phyloP scores from a whole-genome alignment of 176 grass and related monocot species.

The Aegilops sharonensis region DNA sequence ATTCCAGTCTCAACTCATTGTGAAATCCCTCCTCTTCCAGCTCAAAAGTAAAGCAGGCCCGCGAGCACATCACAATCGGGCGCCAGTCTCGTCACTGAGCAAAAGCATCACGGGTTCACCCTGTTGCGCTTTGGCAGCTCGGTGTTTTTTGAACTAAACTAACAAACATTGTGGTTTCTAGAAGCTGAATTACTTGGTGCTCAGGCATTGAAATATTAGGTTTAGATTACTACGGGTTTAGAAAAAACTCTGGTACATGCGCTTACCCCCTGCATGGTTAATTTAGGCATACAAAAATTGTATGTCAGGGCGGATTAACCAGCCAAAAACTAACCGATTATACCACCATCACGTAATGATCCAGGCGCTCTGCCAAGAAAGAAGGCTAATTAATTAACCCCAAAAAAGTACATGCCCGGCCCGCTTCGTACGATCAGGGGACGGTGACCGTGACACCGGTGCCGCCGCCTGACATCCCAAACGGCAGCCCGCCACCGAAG shows the following conservation, averaged over 20 bases:
- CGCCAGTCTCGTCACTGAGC: background rate
- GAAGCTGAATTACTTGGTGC: no score
- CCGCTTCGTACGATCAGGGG: constrained; percentile 30
- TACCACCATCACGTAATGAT: background rate
- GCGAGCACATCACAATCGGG: background rate
- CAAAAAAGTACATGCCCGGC: background rate
- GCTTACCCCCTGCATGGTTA: background rate
- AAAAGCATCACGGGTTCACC: background rate
- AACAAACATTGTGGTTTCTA: no score
- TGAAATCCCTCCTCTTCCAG: constrained; percentile 22
- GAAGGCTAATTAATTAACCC: background rate
- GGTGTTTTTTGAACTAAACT: no score
- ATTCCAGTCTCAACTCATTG: background rate
- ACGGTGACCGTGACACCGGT: constrained; percentile 43
- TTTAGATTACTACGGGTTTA: no score
- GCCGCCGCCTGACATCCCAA: constrained; percentile 25
- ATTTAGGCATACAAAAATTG: background rate
- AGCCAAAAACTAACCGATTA: background rate
- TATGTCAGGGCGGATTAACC: constrained; percentile 1
- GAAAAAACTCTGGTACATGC: background rate
- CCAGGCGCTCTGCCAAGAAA: background rate
- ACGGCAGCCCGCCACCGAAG: constrained; percentile 23
- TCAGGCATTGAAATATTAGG: no score
- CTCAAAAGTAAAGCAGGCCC: background rate
- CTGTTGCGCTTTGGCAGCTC: no score